Percentiles rank a stretch among this genome's conserved stretches.
phyloP scores from a whole-genome alignment of 1,139 yeast genomes.

The Taphrina deformans region DNA sequence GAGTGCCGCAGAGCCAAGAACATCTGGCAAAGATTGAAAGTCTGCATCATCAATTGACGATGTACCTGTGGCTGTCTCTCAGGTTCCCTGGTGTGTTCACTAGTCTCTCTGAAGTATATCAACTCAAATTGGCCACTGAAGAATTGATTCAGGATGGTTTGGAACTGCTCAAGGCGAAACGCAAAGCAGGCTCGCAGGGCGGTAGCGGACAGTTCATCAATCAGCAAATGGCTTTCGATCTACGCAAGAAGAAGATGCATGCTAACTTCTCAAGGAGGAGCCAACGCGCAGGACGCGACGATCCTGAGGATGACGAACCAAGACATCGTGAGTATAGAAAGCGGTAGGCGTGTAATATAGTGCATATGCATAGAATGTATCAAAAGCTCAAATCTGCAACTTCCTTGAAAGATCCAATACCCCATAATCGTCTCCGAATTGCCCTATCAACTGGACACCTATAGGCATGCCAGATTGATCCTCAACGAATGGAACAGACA shows the following conservation, averaged over 20 bases:
- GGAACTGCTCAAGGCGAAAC: conserved; percentile 13
- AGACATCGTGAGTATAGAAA: background rate
- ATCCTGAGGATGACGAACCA: background rate
- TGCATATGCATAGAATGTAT: background rate
- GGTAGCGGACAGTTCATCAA: conserved; percentile 3
- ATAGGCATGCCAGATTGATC: conserved; percentile 48
- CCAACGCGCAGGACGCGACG: background rate
- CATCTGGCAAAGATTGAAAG: conserved; percentile 60
- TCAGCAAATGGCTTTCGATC: background rate
- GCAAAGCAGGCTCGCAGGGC: background rate
- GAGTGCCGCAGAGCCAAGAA: conserved; percentile 42
- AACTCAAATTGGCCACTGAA: conserved; percentile 22
- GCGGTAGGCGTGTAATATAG: background rate
- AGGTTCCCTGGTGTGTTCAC: conserved; percentile 20
- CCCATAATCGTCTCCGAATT: conserved; percentile 73
- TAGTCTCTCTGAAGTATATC: conserved; percentile 13
- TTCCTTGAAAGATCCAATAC: conserved; percentile 49
- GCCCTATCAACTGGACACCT: conserved; percentile 80
- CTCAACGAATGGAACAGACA: conserved; percentile 62
- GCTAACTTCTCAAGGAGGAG: background rate
- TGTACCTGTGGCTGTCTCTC: conserved; percentile 71
- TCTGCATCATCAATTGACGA: conserved; percentile 64
- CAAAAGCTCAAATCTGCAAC: background rate
- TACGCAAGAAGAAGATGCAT: background rate
- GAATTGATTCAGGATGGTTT: conserved; percentile 14